Conservation (phyloP, 2,329 filamentous ascomycete genomes). For the Aaosphaeria pasadenensis region DNA sequence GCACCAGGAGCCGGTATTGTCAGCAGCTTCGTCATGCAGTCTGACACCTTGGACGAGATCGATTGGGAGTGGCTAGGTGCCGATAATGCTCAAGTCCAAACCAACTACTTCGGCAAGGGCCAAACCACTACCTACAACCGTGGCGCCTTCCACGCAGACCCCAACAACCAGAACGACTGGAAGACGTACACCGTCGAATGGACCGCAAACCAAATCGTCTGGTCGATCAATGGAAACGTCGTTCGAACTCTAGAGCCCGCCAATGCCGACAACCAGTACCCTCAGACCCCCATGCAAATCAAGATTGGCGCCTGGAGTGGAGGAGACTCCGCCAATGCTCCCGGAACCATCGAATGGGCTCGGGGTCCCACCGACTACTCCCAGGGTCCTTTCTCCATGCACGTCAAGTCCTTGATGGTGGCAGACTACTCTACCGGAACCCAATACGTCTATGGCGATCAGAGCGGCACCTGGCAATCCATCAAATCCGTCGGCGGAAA, state of each 20-base stretch:
- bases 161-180: conserved; percentile 68
- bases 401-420: conserved; percentile 70
- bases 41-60: conserved; percentile 90
- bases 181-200: conserved; percentile 91
- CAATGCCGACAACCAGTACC: conserved; percentile 76
- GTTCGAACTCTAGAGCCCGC: conserved; percentile 71
- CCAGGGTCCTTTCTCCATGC: conserved; percentile 81
- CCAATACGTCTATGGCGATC: conserved; percentile 78
- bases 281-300: conserved; percentile 92
- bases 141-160: conserved; percentile 71
- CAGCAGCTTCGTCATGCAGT: conserved; percentile 86
- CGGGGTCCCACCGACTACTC: conserved; percentile 81
- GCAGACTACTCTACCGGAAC: conserved; percentile 92
- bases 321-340: conserved; percentile 74
- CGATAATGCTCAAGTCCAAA: conserved; percentile 75
- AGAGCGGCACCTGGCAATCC: conserved; percentile 73
- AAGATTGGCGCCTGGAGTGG: conserved; percentile 92
- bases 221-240: conserved; percentile 76
- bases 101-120: conserved; percentile 96
- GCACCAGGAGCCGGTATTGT: conserved; percentile 90
- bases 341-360: conserved; percentile 88
- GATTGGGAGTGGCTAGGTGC: conserved; percentile 95
- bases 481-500: conserved; percentile 78
- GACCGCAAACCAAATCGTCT: conserved; percentile 80
- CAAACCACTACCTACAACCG: conserved; percentile 82